phyloP scores from a whole-genome alignment of 1,139 yeast species.

The Blastobotrys serpentis region DNA sequence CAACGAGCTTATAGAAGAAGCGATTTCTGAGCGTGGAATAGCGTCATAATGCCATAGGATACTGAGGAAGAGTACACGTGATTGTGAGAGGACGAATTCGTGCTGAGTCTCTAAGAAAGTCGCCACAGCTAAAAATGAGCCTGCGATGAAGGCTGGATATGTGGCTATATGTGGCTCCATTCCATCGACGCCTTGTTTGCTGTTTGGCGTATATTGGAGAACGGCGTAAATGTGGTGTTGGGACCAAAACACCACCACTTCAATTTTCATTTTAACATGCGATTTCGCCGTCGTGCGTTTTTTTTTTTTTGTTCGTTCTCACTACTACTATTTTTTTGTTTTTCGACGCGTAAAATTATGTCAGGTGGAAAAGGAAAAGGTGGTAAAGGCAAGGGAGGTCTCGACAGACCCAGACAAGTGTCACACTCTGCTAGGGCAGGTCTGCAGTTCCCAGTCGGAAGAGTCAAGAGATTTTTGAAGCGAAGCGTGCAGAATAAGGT shows the following conservation, averaged over 20 bases:
- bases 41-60: too few species aligned
- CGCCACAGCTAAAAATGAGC: too few species aligned
- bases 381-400: constrained; percentile 78
- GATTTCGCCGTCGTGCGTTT: constrained; percentile 9
- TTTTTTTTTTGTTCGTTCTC: background rate
- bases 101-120: too few species aligned
- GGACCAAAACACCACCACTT: constrained; percentile 7
- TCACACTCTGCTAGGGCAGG: constrained; percentile 98
- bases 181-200: too few species aligned
- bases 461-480: constrained; percentile 94
- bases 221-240: background rate
- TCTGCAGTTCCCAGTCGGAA: constrained; percentile 96
- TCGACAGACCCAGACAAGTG: constrained; percentile 59
- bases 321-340: background rate
- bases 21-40: too few species aligned
- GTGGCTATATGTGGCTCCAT: too few species aligned
- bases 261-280: background rate
- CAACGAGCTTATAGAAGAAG: too few species aligned
- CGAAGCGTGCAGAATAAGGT: constrained; percentile 88
- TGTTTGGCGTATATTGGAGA: constrained; percentile 1
- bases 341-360: constrained; percentile 46
- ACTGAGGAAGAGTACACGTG: too few species aligned
- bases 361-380: constrained; percentile 94
- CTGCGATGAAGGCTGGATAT: too few species aligned
- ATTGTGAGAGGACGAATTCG: too few species aligned